Evolutionary conservation across 2,329 filamentous ascomycete species (phyloP).

Genomic region (Ampelomyces quisqualis): DNA sequence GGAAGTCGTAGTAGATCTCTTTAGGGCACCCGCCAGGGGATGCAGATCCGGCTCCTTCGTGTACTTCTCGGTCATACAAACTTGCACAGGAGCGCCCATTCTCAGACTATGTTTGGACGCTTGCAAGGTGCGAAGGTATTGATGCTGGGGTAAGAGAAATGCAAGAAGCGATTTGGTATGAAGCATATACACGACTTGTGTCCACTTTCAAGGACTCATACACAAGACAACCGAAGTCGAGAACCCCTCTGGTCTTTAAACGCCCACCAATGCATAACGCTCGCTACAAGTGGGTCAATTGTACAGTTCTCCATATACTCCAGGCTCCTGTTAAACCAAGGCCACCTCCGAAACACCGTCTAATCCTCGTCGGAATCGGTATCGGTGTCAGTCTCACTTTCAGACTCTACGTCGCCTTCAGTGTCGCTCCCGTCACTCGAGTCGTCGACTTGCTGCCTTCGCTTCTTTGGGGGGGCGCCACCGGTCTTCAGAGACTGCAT

Average conservation of each 20-base stretch:
- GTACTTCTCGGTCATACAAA: too few relatives aligned
- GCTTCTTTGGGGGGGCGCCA: conserved; percentile 56
- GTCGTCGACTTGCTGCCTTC: conserved; percentile 59
- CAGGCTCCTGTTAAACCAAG: not conserved
- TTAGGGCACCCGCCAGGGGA: conserved; percentile 12
- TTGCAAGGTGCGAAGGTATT: not conserved
- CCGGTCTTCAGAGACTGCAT: conserved; percentile 84
- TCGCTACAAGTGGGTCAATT: conserved; percentile 8
- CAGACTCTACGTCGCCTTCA: conserved; percentile 60
- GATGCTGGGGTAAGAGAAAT: not conserved
- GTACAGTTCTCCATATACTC: conserved; percentile 13
- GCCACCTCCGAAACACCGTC: not conserved
- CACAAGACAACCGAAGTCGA: conserved; percentile 6
- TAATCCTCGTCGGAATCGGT: conserved; percentile 48
- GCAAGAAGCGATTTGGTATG: conserved; percentile 5
- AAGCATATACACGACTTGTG: conserved; percentile 17
- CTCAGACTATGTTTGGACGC: not conserved
- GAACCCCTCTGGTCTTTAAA: conserved; percentile 14
- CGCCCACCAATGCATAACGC: conserved; percentile 31
- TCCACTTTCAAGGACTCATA: conserved; percentile 6
- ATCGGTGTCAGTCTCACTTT: conserved; percentile 53
- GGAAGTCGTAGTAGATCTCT: conserved; percentile 15
- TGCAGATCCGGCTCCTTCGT: conserved; percentile 1
- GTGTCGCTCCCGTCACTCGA: conserved; percentile 64
- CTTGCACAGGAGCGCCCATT: not conserved